phyloP scores from a whole-genome alignment of 768 basidiomycete species.

The Trametes maxima region DNA sequence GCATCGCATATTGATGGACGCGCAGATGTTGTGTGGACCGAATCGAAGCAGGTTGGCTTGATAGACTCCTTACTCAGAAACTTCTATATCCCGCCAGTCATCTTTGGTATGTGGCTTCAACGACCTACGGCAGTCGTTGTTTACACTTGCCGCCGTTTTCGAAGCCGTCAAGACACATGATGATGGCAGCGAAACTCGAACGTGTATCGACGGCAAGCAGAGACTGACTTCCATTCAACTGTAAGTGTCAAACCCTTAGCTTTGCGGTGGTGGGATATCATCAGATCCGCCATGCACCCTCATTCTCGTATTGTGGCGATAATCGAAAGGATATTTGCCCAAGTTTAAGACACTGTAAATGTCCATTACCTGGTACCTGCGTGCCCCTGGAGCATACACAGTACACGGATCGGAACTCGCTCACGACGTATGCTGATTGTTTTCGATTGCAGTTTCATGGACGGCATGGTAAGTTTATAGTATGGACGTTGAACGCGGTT shows the following conservation, averaged over 20 bases:
- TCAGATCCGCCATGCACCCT: neutral
- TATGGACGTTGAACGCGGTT: neutral
- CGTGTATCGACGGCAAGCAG: constrained; percentile 77
- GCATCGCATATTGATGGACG: neutral
- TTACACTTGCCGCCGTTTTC: neutral
- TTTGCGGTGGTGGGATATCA: neutral
- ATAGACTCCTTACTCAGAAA: constrained; percentile 68
- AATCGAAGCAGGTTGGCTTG: constrained; percentile 57
- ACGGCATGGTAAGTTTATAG: constrained; percentile 51
- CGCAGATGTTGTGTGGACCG: constrained; percentile 66
- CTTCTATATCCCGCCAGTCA: constrained; percentile 67
- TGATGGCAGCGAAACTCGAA: constrained; percentile 47
- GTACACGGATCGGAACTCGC: neutral
- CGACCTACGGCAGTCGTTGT: constrained; percentile 1
- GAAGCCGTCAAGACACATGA: constrained; percentile 43
- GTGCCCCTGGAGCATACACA: too few species aligned
- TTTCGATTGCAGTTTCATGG: constrained; percentile 48
- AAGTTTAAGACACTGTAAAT: too few species aligned
- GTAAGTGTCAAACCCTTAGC: constrained; percentile 34
- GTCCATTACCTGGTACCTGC: too few species aligned
- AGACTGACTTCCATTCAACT: constrained; percentile 65
- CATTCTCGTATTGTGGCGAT: neutral
- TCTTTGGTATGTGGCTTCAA: constrained; percentile 53
- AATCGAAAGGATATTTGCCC: too few species aligned
- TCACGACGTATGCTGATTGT: neutral